Evolutionary conservation across 2,329 filamentous ascomycete genomes (phyloP).

Genomic region (Colletotrichum euphorbiae): DNA sequence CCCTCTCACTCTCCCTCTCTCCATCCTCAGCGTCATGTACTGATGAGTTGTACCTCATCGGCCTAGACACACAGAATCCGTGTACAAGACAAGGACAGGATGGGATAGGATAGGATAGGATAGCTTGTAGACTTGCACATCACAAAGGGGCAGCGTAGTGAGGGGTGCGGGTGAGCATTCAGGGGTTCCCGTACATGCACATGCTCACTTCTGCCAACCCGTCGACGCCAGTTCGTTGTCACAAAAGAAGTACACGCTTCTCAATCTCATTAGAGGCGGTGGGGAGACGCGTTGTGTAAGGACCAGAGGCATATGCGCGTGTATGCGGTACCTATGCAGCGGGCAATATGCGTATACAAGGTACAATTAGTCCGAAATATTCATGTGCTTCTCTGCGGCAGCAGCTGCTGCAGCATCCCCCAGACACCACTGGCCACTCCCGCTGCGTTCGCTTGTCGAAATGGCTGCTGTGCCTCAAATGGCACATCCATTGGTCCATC

Average conservation of each 20-base stretch:
- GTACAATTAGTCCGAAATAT: neutral
- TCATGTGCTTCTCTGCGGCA: constrained; percentile 8
- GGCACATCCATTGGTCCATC: constrained; percentile 30
- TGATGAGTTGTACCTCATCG: neutral
- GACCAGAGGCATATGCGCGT: constrained; percentile 1
- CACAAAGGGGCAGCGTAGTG: constrained; percentile 6
- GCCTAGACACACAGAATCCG: neutral
- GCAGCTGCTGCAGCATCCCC: neutral
- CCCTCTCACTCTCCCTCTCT: neutral
- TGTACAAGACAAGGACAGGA: neutral
- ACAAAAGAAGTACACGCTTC: neutral
- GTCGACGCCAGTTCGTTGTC: constrained; percentile 24
- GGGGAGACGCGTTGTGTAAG: constrained; percentile 20
- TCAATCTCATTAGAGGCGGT: neutral
- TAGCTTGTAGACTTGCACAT: neutral
- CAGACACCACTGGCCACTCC: constrained; percentile 1
- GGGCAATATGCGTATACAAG: constrained; percentile 9
- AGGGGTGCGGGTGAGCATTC: constrained; percentile 26
- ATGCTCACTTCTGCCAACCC: constrained; percentile 27
- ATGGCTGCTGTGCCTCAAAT: constrained; percentile 19
- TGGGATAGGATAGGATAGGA: neutral
- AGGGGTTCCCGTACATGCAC: constrained; percentile 38
- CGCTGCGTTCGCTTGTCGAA: constrained; percentile 34
- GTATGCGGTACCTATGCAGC: neutral
- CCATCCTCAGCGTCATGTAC: constrained; percentile 17